Evolutionary conservation across 179 eudicot genomes (phyloP).

Genomic region (Silene noctiflora): DNA sequence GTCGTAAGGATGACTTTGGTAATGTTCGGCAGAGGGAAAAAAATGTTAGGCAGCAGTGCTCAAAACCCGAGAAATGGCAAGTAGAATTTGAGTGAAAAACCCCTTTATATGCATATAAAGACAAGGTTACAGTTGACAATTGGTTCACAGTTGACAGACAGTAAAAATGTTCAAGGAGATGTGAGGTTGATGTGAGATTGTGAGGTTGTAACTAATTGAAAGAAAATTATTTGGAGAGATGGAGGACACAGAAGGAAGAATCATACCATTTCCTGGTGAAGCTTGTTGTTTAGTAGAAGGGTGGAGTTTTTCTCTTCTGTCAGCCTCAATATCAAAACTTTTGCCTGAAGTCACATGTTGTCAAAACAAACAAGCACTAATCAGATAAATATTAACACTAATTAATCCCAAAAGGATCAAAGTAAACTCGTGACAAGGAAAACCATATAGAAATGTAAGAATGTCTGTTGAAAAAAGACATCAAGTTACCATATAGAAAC

Average conservation of each 20-base stretch:
- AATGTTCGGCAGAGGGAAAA: too few relatives aligned
- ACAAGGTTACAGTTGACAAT: not conserved
- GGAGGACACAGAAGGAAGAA: not conserved
- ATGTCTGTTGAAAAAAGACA: not conserved
- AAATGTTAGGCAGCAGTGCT: too few relatives aligned
- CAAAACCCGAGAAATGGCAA: too few relatives aligned
- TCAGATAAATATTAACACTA: not conserved
- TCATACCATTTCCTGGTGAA: conserved; percentile 64
- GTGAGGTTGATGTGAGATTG: too few relatives aligned
- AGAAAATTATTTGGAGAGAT: not conserved
- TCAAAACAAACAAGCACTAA: not conserved
- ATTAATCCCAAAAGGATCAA: not conserved
- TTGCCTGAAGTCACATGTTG: conserved; percentile 28
- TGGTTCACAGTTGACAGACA: not conserved
- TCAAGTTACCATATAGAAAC: not conserved
- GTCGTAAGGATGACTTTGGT: too few relatives aligned
- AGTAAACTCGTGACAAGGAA: not conserved
- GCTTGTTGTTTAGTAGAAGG: conserved; percentile 53
- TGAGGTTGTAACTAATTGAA: not conserved
- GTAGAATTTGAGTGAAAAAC: too few relatives aligned
- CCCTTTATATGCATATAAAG: not conserved
- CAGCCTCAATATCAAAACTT: conserved; percentile 47
- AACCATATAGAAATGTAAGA: not conserved
- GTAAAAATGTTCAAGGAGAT: not conserved
- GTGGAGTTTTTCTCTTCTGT: conserved; percentile 58